A percentile compares a stretch with the other conserved stretches of the same genome.
These are phyloP conservation scores for Syzygium grande DNA, from an alignment of 345 rosid genomes.

Conservation along the genomic window DNA sequence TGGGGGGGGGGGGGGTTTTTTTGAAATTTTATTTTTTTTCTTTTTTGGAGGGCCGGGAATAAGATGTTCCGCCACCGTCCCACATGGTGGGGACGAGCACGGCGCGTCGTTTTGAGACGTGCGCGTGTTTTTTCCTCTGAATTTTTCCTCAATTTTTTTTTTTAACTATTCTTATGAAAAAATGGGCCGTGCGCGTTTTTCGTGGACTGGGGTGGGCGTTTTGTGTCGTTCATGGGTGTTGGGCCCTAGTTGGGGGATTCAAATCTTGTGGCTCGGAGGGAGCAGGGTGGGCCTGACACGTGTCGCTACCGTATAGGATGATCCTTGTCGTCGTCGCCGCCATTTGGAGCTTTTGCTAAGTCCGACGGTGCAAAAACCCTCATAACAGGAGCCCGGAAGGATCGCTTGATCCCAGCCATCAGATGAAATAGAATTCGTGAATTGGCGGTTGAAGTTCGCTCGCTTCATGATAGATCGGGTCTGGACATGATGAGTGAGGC, in stretches of 20 bases:
- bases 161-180: neutral
- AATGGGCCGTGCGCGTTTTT: neutral
- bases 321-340: too few relatives aligned
- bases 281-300: neutral
- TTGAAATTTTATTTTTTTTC: neutral
- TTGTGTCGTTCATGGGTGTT: neutral
- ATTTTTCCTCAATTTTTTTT: neutral
- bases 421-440: too few relatives aligned
- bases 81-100: conserved; percentile 22
- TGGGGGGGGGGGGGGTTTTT: too few relatives aligned
- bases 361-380: neutral
- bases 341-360: neutral
- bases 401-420: neutral
- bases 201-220: neutral
- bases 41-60: neutral
- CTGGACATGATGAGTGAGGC: neutral
- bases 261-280: conserved; percentile 19
- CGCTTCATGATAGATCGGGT: too few relatives aligned
- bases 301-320: neutral
- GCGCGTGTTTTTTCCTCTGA: neutral
- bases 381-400: neutral
- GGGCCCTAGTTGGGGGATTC: neutral
- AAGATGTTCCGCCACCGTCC: neutral
- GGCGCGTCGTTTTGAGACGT: neutral
- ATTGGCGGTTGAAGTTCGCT: too few relatives aligned